Evolutionary conservation across 805 yeast species (phyloP), one percentile per base, ranked within the genome.

Genomic region (Wickerhamomyces strasburgensis): DNA sequence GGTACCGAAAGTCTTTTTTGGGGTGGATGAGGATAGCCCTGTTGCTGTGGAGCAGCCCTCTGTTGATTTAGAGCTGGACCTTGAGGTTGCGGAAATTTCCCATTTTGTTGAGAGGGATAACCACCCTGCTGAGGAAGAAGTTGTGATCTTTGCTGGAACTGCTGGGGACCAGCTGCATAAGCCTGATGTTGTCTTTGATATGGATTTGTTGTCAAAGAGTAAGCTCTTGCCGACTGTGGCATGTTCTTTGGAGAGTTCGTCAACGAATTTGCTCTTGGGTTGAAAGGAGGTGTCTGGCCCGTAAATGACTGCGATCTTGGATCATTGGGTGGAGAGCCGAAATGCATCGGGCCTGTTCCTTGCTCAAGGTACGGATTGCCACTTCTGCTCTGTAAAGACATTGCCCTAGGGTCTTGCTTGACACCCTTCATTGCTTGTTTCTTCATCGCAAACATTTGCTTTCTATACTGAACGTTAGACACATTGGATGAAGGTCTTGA

Each of bases 401-500:
- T 70, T 5, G 76, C 58, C 27, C 75, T 54, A 11, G 72, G 70
- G 27, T 62, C 70, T 17, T 30, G 37, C 31, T 38, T 42, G 13
- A 40, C 46, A 31, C 55, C 48, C 36, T 64, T 49, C 2, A 68
- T 54, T 15, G 74, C 73, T 54, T 70, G 51, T 52, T 84, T 84
- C 63, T 78, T 81, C 53, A 77, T 80, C 5, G 75, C 77, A 33
- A 80, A 78, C 70, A 78, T 68, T 47, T 73, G 80, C 47, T 82
- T 83, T 47, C 94, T 65, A 54, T 84, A 84, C 44, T 80, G 80
- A 6, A 75, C 65, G 47, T 73, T 80, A 35, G 69, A 69, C 47
- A 65, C 52, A 33, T 60, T 64, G 17, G 44, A 37, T 23, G 43
- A 33, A 3, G 54, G 56, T 33, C 40, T 35, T 4, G 39, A 15